phyloP scores from a whole-genome alignment of 345 rosid species.

The Isatis tinctoria region DNA sequence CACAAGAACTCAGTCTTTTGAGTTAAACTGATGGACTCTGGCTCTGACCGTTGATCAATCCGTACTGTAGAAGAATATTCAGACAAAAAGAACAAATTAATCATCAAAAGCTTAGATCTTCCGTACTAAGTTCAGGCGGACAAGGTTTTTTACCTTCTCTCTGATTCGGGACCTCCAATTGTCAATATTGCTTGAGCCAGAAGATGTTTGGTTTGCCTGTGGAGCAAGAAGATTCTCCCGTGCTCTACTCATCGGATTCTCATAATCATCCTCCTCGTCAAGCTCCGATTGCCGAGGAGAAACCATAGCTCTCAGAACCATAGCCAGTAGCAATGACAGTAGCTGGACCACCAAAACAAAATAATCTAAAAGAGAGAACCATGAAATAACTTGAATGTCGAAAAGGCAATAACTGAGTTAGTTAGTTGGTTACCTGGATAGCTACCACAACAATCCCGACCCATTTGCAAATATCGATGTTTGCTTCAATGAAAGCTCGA shows the following conservation, averaged over 20 bases:
- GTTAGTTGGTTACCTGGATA: slow-evolving; percentile 52
- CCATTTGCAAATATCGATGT: slow-evolving; percentile 77
- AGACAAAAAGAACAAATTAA: neutral
- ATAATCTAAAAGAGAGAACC: neutral
- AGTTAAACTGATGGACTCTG: slow-evolving; percentile 28
- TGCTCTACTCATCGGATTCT: slow-evolving; percentile 49
- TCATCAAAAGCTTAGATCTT: neutral
- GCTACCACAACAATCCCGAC: slow-evolving; percentile 62
- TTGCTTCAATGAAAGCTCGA: slow-evolving; percentile 60
- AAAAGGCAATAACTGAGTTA: neutral
- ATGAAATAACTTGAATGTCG: neutral
- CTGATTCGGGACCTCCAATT: slow-evolving; percentile 73
- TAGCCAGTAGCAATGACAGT: slow-evolving; percentile 60
- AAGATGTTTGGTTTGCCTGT: slow-evolving; percentile 54
- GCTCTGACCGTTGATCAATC: slow-evolving; percentile 24
- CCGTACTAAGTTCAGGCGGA: neutral
- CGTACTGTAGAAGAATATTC: slow-evolving; percentile 18
- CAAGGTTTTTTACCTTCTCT: slow-evolving; percentile 61
- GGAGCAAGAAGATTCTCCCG: slow-evolving; percentile 72
- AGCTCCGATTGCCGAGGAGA: slow-evolving; percentile 48
- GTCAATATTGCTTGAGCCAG: slow-evolving; percentile 48
- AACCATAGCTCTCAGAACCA: slow-evolving; percentile 72
- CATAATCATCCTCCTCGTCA: slow-evolving; percentile 64
- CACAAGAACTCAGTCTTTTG: neutral
- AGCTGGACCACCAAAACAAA: slow-evolving; percentile 42